These are phyloP conservation scores for Schizonepeta tenuifolia DNA, from an alignment of 257 asterid species.

Conservation along the genomic window DNA sequence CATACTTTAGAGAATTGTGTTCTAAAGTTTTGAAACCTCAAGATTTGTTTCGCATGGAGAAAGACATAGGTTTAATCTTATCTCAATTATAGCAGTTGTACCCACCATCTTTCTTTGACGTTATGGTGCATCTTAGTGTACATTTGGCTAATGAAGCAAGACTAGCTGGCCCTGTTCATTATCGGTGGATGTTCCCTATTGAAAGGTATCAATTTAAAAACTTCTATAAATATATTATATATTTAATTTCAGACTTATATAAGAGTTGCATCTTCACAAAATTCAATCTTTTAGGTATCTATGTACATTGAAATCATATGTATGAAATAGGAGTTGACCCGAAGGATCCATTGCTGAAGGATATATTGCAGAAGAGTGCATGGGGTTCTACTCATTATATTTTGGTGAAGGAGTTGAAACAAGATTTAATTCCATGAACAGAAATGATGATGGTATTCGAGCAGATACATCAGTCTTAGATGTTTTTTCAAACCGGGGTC, in stretches of 20 bases:
- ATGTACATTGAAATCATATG: slow-evolving; percentile 16
- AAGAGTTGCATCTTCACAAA: background rate
- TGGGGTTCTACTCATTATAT: slow-evolving; percentile 21
- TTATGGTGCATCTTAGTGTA: slow-evolving; percentile 10
- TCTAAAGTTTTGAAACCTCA: background rate
- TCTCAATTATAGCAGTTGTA: slow-evolving; percentile 9
- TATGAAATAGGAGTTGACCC: slow-evolving; percentile 5
- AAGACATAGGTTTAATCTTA: slow-evolving; percentile 1
- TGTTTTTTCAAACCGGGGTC: background rate
- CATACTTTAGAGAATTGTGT: slow-evolving; percentile 1
- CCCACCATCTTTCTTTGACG: slow-evolving; percentile 18
- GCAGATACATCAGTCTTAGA: background rate
- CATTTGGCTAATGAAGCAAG: slow-evolving; percentile 25
- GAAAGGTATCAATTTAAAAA: background rate
- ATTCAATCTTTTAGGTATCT: slow-evolving; percentile 26
- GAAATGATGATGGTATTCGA: background rate
- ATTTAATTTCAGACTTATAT: background rate
- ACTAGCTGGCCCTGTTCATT: slow-evolving; percentile 8
- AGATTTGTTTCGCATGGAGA: slow-evolving; percentile 13
- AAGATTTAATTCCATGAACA: background rate
- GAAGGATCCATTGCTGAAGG: slow-evolving; percentile 24
- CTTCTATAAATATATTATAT: background rate
- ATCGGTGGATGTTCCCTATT: slow-evolving; percentile 20
- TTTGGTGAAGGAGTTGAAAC: slow-evolving; percentile 14
- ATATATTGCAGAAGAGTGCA: slow-evolving; percentile 24